phyloP scores from a whole-genome alignment of 2,329 filamentous ascomycete species.

The Mycocentrospora acerina region DNA sequence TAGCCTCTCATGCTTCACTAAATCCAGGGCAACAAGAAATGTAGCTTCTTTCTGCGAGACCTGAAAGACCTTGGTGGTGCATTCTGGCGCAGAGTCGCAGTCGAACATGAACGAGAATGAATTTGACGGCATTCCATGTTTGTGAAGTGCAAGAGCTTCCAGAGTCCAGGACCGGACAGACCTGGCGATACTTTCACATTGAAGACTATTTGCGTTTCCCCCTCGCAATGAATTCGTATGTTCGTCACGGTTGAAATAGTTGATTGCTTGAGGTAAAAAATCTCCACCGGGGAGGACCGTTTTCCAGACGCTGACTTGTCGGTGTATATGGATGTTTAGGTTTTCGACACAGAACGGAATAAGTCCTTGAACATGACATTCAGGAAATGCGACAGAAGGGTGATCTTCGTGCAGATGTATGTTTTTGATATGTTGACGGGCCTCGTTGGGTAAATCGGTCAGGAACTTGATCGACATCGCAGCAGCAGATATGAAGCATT shows the following conservation, averaged over 20 bases:
- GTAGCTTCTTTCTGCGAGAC: constrained; percentile 1
- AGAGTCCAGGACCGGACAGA: constrained; percentile 4
- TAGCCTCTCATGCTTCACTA: no score
- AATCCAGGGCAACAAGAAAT: constrained; percentile 1
- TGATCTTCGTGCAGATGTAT: background rate
- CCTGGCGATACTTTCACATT: background rate
- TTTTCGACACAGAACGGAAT: background rate
- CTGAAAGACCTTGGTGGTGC: constrained; percentile 1
- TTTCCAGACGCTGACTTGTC: constrained; percentile 1
- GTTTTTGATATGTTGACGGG: background rate
- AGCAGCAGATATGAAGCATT: no score
- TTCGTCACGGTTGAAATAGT: no score
- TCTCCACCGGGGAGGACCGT: background rate
- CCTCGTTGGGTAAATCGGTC: background rate
- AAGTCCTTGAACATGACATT: background rate
- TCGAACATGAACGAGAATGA: constrained; percentile 10
- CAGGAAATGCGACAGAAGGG: background rate
- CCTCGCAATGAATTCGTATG: no score
- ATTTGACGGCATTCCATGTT: constrained; percentile 8
- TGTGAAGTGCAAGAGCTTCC: constrained; percentile 4
- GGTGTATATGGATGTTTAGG: background rate
- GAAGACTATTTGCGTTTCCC: no score
- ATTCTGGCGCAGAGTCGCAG: constrained; percentile 1
- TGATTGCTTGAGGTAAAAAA: background rate
- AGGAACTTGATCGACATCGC: no score